Conservation (phyloP, 257 asterid species). For the Capsicum baccatum region DNA sequence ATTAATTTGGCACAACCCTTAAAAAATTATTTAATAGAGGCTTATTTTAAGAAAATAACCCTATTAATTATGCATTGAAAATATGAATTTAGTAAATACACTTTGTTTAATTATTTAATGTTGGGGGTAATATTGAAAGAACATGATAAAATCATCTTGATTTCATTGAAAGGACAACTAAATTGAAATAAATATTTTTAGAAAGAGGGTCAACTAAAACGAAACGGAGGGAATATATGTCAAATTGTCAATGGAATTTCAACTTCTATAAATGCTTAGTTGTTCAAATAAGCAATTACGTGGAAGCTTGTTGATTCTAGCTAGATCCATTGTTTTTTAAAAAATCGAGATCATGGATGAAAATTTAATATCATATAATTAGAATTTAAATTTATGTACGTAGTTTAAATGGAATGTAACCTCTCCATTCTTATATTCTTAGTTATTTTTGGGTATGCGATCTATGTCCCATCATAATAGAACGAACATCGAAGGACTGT, state of each 20-base stretch:
- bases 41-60: too few relatives aligned
- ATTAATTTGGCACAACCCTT: too few relatives aligned
- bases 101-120: too few relatives aligned
- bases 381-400: not conserved
- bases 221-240: too few relatives aligned
- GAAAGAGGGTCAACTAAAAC: too few relatives aligned
- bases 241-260: slow-evolving; percentile 32
- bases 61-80: too few relatives aligned
- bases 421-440: not conserved
- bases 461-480: not conserved
- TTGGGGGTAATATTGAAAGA: too few relatives aligned
- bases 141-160: too few relatives aligned
- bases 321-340: not conserved
- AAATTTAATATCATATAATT: not conserved
- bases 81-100: too few relatives aligned
- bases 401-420: not conserved
- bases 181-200: too few relatives aligned
- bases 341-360: not conserved
- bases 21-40: too few relatives aligned
- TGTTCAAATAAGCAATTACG: slow-evolving; percentile 6
- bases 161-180: too few relatives aligned
- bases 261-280: slow-evolving; percentile 30
- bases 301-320: not conserved
- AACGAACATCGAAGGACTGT: not conserved
- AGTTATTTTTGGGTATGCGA: not conserved